Conservation (phyloP, 768 basidiomycete species). For the Rossbeevera mucosa region DNA sequence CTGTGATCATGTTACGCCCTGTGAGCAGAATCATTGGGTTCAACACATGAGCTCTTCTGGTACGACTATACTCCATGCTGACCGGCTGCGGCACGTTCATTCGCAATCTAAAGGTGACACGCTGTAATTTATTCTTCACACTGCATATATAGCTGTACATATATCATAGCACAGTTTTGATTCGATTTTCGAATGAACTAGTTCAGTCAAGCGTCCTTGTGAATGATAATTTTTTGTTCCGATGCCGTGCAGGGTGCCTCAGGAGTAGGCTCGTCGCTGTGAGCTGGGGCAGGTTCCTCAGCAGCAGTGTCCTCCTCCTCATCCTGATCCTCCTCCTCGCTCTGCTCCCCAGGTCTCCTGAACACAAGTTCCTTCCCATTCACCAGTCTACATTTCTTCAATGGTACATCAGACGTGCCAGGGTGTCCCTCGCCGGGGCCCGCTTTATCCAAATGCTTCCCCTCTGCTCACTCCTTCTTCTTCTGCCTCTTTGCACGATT, state of each 20-base stretch:
- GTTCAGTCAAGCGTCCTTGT: slow-evolving; percentile 51
- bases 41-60: slow-evolving; percentile 17
- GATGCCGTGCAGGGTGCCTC: slow-evolving; percentile 26
- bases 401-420: slow-evolving; percentile 36
- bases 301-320: slow-evolving; percentile 12
- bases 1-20: slow-evolving; percentile 55
- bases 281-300: slow-evolving; percentile 1
- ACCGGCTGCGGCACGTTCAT: neutral
- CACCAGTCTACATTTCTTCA: slow-evolving; percentile 80
- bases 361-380: slow-evolving; percentile 70
- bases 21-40: slow-evolving; percentile 60
- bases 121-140: slow-evolving; percentile 23
- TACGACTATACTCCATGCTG: neutral
- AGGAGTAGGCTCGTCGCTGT: slow-evolving; percentile 1
- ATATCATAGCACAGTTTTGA: too few relatives aligned
- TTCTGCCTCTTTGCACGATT: slow-evolving; percentile 92
- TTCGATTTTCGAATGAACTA: too few relatives aligned
- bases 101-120: neutral
- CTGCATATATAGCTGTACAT: slow-evolving; percentile 14
- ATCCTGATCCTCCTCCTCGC: slow-evolving; percentile 42
- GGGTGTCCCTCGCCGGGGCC: slow-evolving; percentile 24
- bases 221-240: slow-evolving; percentile 41
- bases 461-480: slow-evolving; percentile 73
- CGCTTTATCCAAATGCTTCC: slow-evolving; percentile 31
- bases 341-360: slow-evolving; percentile 48